These are phyloP conservation scores for Cucumis variabilis DNA, from an alignment of 331 rosid species.

Conservation along the genomic window DNA sequence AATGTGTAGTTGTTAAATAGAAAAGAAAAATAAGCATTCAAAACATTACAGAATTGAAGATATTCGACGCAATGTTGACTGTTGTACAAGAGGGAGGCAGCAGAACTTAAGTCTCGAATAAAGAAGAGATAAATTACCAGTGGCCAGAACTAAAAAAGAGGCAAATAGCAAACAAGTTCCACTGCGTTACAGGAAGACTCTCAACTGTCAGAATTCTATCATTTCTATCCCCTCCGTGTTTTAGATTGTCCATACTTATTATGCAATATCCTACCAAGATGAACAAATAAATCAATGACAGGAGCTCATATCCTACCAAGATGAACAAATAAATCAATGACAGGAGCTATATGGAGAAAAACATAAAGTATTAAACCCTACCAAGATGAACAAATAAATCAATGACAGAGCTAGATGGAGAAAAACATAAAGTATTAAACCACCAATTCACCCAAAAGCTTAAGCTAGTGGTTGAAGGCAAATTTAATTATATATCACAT, in stretches of 20 bases:
- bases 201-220: slow-evolving; percentile 43
- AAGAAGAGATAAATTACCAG: slow-evolving; percentile 53
- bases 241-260: slow-evolving; percentile 53
- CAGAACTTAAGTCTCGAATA: slow-evolving; percentile 18
- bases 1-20: neutral
- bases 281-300: slow-evolving; percentile 32
- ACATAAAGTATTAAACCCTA: slow-evolving; percentile 54
- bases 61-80: slow-evolving; percentile 24
- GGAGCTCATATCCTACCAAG: too few relatives aligned
- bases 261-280: slow-evolving; percentile 79
- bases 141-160: slow-evolving; percentile 97
- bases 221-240: slow-evolving; percentile 42
- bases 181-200: slow-evolving; percentile 73
- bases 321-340: too few relatives aligned
- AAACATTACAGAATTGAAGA: slow-evolving; percentile 10
- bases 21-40: neutral
- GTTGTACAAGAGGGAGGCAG: slow-evolving; percentile 24
- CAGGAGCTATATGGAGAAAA: slow-evolving; percentile 14
- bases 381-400: slow-evolving; percentile 37
- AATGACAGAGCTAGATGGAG: neutral
- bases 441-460: too few relatives aligned
- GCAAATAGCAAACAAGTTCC: slow-evolving; percentile 86
- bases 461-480: too few relatives aligned
- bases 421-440: too few relatives aligned
- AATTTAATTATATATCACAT: too few relatives aligned